phyloP scores from a whole-genome alignment of 257 asterid species.

The Leonotis leonurus region DNA sequence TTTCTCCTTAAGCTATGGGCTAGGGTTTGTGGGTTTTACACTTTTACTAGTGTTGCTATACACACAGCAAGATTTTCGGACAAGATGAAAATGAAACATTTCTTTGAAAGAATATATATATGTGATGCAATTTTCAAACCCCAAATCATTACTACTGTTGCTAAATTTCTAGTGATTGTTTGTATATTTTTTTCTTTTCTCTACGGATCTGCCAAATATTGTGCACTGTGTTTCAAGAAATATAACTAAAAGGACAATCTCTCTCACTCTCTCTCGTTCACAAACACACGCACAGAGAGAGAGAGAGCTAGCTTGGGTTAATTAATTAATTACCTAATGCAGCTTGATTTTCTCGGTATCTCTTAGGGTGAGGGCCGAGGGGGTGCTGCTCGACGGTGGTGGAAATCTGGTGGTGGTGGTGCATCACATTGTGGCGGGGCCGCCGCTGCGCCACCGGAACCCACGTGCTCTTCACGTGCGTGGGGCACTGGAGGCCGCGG shows the following conservation, averaged over 20 bases:
- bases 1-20: slow-evolving; percentile 1
- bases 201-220: slow-evolving; percentile 23
- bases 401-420: slow-evolving; percentile 26
- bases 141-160: slow-evolving; percentile 3
- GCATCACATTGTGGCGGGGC: slow-evolving; percentile 33
- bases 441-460: slow-evolving; percentile 51
- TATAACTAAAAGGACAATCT: background rate
- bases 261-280: background rate
- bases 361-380: slow-evolving; percentile 46
- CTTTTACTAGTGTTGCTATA: too few relatives aligned
- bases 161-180: slow-evolving; percentile 9
- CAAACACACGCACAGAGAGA: too few relatives aligned
- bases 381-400: slow-evolving; percentile 19
- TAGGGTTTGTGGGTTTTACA: slow-evolving; percentile 29
- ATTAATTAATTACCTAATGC: slow-evolving; percentile 30
- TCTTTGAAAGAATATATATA: background rate
- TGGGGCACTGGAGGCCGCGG: slow-evolving; percentile 65
- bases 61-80: slow-evolving; percentile 2
- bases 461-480: slow-evolving; percentile 88
- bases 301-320: too few relatives aligned
- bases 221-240: slow-evolving; percentile 8
- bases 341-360: slow-evolving; percentile 39
- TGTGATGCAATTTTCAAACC: background rate
- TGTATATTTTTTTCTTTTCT: slow-evolving; percentile 5
- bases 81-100: background rate